Evolutionary conservation across 1,139 yeast genomes (phyloP).

Genomic region (Candida freyschussii): DNA sequence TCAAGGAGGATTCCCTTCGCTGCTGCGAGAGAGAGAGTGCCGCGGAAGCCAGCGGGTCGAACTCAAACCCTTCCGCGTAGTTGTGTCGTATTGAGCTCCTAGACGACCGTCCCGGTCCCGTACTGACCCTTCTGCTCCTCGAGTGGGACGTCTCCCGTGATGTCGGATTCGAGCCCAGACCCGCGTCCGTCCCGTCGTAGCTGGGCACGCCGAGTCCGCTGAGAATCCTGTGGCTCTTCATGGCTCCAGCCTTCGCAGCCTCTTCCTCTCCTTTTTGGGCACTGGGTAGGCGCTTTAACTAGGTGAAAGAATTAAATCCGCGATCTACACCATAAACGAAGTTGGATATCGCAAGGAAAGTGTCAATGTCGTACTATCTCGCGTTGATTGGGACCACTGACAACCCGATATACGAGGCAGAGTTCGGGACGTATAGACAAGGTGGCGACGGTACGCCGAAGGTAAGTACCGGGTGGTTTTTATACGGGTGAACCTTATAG

Average conservation of each 20-base stretch:
- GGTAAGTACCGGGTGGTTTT: conserved; percentile 9
- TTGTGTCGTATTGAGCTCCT: conserved; percentile 9
- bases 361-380: conserved; percentile 68
- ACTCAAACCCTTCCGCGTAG: conserved; percentile 19
- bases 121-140: too few relatives aligned
- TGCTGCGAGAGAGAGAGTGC: conserved; percentile 2
- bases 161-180: too few relatives aligned
- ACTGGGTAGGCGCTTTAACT: too few relatives aligned
- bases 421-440: conserved; percentile 70
- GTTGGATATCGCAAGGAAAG: too few relatives aligned
- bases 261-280: background rate
- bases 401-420: conserved; percentile 82
- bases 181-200: conserved; percentile 1
- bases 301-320: too few relatives aligned
- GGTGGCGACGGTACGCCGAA: conserved; percentile 57
- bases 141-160: too few relatives aligned
- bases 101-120: too few relatives aligned
- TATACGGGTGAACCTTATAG: background rate
- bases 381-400: conserved; percentile 87
- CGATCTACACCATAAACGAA: too few relatives aligned
- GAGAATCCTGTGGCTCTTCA: conserved; percentile 5
- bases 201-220: conserved; percentile 4
- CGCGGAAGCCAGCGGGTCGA: conserved; percentile 18
- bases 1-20: background rate
- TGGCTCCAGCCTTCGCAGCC: background rate